Evolutionary conservation across 1,139 yeast species (phyloP).

Genomic region (Lodderomyces metapsilosis): DNA sequence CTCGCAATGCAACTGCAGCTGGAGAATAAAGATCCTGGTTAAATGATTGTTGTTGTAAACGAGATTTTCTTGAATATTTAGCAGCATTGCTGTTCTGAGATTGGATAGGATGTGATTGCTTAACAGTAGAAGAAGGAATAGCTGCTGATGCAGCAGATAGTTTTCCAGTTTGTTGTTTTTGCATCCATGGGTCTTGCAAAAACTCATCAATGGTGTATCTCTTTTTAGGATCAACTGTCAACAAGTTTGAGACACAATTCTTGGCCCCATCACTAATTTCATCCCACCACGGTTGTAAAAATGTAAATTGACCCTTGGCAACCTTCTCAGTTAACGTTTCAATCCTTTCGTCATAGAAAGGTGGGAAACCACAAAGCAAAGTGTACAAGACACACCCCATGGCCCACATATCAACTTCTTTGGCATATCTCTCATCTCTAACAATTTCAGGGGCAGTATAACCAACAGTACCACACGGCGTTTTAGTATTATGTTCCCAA

Average conservation of each 20-base stretch:
- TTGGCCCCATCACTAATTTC: slow-evolving; percentile 55
- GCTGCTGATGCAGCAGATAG: slow-evolving; percentile 2
- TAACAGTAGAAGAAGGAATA: not conserved
- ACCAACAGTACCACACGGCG: slow-evolving; percentile 66
- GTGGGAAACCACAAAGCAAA: slow-evolving; percentile 61
- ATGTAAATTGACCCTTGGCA: slow-evolving; percentile 57
- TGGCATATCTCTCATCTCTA: slow-evolving; percentile 56
- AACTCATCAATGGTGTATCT: slow-evolving; percentile 80
- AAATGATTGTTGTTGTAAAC: slow-evolving; percentile 14
- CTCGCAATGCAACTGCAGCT: slow-evolving; percentile 88
- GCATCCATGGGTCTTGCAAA: slow-evolving; percentile 85
- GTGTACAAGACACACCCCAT: slow-evolving; percentile 62
- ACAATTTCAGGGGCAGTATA: slow-evolving; percentile 65
- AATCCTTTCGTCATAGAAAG: slow-evolving; percentile 58
- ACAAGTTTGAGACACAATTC: slow-evolving; percentile 66
- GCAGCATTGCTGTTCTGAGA: slow-evolving; percentile 13
- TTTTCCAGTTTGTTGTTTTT: slow-evolving; percentile 19
- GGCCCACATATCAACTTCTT: slow-evolving; percentile 66
- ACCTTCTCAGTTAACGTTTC: slow-evolving; percentile 58
- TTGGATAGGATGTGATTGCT: slow-evolving; percentile 26
- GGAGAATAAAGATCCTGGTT: slow-evolving; percentile 59
- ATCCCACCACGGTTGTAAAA: slow-evolving; percentile 64
- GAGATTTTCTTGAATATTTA: slow-evolving; percentile 24
- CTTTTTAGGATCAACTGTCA: slow-evolving; percentile 78
- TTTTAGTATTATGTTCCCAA: slow-evolving; percentile 58